Base-by-base conservation (phyloP, 495 filamentous ascomycete genomes). In the Lepraria neglecta region DNA sequence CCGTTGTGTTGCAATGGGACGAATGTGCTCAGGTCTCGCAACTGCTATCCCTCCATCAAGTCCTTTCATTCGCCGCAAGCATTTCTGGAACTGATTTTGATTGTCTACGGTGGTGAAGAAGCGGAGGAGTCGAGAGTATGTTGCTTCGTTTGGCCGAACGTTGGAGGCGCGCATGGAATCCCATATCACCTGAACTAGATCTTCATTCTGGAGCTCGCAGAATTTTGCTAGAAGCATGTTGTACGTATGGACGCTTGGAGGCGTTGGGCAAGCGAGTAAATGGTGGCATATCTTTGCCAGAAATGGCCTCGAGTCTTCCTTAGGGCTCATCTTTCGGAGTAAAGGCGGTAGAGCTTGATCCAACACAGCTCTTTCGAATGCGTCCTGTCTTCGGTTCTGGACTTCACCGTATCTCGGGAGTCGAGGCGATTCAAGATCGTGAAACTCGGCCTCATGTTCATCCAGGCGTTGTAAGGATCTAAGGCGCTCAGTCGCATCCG, bases 251-350 rank as follows among this genome's bases (percentile, higher is more conserved):
- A 86, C 75, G 56, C 77, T 78, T 3, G 87, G 87, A 6, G 84
- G 78, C 4, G 79, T 70, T 5, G 72, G 62, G 5, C 77, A 82
- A 4, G 80, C 71, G 14, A 89, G 75, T 3, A 92, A 70, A 69
- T 87, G 86, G 66, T 84, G 85, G 70, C 83, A 88, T 30, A 91
- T 78, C 65, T 82, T 84, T 3, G 76, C 78, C 10, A 86, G 68
- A 75, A 51, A 46, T 33, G 35, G 28, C 12, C 42, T 44, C 43
- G 21, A 35, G 42, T 53, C 50, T 2, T 35, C 31, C 4, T 59
- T 10, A 14, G 38, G 4, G 2, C 60, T 15, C 31, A 58, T 58
- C 11, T 24, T 42, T 19, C 14, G 15, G 6, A 69, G 47, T 24
- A 63, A 10, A 5, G 21, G 35, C 28, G 46, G 47, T 33, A 68